Evolutionary conservation across 768 basidiomycete genomes (phyloP).

Genomic region (Macrolepiota dolichaula): DNA sequence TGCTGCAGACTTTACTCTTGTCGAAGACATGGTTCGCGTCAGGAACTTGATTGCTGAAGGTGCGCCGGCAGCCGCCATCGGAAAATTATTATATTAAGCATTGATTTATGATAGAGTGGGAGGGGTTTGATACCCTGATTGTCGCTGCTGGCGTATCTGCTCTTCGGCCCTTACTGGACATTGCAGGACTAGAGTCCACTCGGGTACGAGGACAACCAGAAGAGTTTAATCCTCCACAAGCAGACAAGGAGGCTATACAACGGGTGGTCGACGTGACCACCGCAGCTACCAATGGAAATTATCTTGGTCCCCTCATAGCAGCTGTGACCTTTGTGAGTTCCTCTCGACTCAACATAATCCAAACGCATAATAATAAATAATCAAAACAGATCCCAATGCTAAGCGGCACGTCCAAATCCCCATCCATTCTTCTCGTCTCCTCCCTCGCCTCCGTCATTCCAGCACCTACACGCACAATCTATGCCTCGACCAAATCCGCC

Average conservation of each 20-base stretch:
- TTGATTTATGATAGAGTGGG: conserved; percentile 68
- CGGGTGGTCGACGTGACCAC: conserved; percentile 52
- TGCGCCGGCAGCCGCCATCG: conserved; percentile 26
- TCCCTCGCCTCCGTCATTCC: conserved; percentile 78
- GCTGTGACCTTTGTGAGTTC: conserved; percentile 68
- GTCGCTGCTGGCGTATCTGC: conserved; percentile 85
- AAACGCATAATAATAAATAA: neutral
- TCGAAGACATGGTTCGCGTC: conserved; percentile 58
- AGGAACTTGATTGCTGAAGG: conserved; percentile 33
- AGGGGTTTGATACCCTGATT: conserved; percentile 77
- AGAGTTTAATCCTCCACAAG: conserved; percentile 30
- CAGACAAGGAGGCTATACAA: conserved; percentile 54
- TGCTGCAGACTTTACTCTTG: conserved; percentile 59
- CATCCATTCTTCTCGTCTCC: conserved; percentile 77
- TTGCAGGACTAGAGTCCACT: conserved; percentile 53
- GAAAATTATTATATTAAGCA: too few relatives aligned
- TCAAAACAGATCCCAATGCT: conserved; percentile 72
- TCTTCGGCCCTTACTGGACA: conserved; percentile 67
- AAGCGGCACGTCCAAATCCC: conserved; percentile 54
- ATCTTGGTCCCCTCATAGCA: conserved; percentile 63
- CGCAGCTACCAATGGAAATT: conserved; percentile 62
- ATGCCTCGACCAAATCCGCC: conserved; percentile 81
- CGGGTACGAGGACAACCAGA: conserved; percentile 1
- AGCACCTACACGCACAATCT: conserved; percentile 82
- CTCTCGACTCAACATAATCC: neutral